Percentiles rank a stretch among this genome's conserved stretches.
These are phyloP conservation scores for Aureobasidium namibiae DNA, from an alignment of 2,329 filamentous ascomycete species.

Conservation along the genomic window DNA sequence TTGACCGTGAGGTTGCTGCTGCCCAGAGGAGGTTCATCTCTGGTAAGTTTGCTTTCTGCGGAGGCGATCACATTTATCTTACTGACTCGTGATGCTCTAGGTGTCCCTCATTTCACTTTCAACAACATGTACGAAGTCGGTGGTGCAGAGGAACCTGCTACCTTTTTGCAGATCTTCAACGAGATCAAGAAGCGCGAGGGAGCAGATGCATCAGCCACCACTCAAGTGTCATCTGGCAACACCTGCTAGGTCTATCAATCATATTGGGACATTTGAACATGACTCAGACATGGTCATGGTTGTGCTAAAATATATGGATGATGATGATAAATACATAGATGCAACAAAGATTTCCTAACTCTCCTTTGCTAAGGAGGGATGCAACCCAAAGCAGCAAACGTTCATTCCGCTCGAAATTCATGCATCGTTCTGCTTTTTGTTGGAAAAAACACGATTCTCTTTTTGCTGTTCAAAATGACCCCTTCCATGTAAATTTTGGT, in stretches of 20 bases:
- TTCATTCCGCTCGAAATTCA: neutral
- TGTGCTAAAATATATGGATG: neutral
- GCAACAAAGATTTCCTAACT: neutral
- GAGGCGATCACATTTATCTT: neutral
- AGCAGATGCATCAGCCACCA: neutral
- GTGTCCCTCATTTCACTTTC: constrained; percentile 69
- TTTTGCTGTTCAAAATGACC: neutral
- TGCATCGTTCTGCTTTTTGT: constrained; percentile 2
- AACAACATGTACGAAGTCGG: constrained; percentile 56
- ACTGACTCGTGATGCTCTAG: constrained; percentile 23
- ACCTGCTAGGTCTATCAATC: neutral
- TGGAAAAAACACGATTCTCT: neutral
- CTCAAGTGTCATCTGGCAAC: constrained; percentile 8
- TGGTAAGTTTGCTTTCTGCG: neutral
- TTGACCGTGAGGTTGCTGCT: constrained; percentile 39
- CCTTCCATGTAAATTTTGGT: neutral
- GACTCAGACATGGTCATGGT: neutral
- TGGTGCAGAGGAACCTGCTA: constrained; percentile 62
- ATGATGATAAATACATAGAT: constrained; percentile 7
- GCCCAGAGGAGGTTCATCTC: constrained; percentile 44
- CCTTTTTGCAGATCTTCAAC: constrained; percentile 59
- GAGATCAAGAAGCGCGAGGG: constrained; percentile 43
- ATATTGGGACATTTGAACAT: neutral
- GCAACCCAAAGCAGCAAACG: neutral
- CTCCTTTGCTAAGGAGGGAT: neutral